phyloP scores from a whole-genome alignment of 441 rosid genomes.

The Populus hybrid region DNA sequence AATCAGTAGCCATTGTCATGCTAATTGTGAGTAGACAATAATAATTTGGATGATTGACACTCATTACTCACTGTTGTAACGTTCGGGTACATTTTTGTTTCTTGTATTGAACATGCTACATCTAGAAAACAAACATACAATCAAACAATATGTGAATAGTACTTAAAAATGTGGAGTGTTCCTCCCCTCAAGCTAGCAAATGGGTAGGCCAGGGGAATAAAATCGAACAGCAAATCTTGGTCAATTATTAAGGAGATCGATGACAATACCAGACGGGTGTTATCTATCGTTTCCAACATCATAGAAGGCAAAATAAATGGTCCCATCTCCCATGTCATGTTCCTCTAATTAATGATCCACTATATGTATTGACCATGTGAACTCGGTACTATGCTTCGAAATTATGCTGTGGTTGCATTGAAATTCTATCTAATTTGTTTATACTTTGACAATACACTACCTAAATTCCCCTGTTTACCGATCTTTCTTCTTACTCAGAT shows the following conservation, averaged over 20 bases:
- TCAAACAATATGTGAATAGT: neutral
- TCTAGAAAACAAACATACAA: slow-evolving; percentile 1
- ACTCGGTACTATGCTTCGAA: too few relatives aligned
- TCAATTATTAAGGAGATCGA: slow-evolving; percentile 17
- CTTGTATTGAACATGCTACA: neutral
- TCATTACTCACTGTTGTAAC: neutral
- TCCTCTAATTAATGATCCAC: neutral
- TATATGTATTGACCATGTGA: too few relatives aligned
- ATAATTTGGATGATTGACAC: neutral
- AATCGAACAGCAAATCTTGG: slow-evolving; percentile 29
- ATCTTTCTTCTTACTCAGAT: neutral
- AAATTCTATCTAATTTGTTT: neutral
- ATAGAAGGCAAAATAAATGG: neutral
- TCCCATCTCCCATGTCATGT: neutral
- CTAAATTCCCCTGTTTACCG: neutral
- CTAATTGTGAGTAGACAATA: neutral
- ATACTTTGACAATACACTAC: neutral
- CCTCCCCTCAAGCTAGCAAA: slow-evolving; percentile 1
- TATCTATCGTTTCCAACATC: neutral
- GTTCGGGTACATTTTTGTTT: neutral
- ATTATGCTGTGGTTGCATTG: neutral
- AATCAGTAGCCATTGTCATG: neutral
- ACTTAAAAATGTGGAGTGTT: slow-evolving; percentile 15
- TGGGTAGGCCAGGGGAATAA: slow-evolving; percentile 23
- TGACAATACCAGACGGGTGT: neutral